These are phyloP conservation scores for Elaphomyces granulatus DNA, from an alignment of 495 filamentous ascomycete genomes.

Conservation along the genomic window DNA sequence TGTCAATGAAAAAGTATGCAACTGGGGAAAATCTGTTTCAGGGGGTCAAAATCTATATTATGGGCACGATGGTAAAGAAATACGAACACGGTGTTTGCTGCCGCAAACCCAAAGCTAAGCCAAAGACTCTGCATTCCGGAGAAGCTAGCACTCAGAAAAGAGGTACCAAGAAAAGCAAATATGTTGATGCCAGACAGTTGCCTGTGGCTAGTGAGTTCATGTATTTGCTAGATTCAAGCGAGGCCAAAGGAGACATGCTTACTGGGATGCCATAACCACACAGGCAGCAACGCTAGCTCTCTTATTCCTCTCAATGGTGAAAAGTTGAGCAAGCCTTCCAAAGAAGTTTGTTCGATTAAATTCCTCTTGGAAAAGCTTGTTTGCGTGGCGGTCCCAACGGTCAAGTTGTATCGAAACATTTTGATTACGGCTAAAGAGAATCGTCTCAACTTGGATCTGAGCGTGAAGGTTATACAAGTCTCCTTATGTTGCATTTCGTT, in stretches of 20 bases:
- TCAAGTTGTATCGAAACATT: constrained; percentile 1
- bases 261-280: constrained; percentile 8
- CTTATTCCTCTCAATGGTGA: constrained; percentile 6
- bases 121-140: constrained; percentile 2
- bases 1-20: constrained; percentile 12
- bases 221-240: neutral
- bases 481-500: constrained; percentile 3
- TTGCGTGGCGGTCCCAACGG: constrained; percentile 1
- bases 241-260: neutral
- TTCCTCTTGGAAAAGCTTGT: constrained; percentile 3
- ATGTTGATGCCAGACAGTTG: constrained; percentile 10
- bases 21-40: constrained; percentile 8
- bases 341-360: constrained; percentile 3
- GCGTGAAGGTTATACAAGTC: constrained; percentile 7
- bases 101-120: constrained; percentile 8
- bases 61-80: constrained; percentile 8
- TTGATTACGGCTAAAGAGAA: constrained; percentile 1
- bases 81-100: constrained; percentile 10
- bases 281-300: constrained; percentile 5
- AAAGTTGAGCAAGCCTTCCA: constrained; percentile 5
- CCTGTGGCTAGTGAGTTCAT: neutral
- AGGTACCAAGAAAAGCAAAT: constrained; percentile 7
- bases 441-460: constrained; percentile 7
- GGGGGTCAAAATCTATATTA: constrained; percentile 7
- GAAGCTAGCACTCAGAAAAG: constrained; percentile 1